A percentile compares a stretch with the other conserved stretches of the same genome.
phyloP scores from a whole-genome alignment of 352 stramenopile species.

The Globisporangium irregulare region DNA sequence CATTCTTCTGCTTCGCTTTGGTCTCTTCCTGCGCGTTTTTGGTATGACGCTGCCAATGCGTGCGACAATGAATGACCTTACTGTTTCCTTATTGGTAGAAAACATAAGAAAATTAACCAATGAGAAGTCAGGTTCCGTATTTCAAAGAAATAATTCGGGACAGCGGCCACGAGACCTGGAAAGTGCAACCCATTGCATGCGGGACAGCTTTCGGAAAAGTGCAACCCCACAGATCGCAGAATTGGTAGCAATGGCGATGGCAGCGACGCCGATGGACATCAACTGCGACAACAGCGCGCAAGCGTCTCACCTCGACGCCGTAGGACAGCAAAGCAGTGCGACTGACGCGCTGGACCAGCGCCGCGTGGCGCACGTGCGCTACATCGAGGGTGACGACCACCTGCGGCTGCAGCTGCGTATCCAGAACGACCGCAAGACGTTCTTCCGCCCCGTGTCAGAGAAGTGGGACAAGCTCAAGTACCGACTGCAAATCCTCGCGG shows the following conservation, averaged over 20 bases:
- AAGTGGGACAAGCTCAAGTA: constrained; percentile 53
- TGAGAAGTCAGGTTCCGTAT: not conserved
- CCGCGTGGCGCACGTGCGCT: constrained; percentile 52
- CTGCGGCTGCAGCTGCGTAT: constrained; percentile 49
- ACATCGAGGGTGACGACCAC: constrained; percentile 38
- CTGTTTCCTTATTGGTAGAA: not conserved
- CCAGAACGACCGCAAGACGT: constrained; percentile 46
- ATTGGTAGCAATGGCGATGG: not conserved
- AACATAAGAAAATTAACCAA: not conserved
- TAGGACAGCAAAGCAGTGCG: not conserved
- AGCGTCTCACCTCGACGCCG: not conserved
- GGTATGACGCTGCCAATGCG: not conserved
- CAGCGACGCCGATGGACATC: not conserved
- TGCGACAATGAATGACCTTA: not conserved
- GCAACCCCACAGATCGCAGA: not conserved
- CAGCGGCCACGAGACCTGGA: not conserved
- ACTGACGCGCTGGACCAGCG: not conserved
- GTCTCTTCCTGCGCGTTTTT: not conserved
- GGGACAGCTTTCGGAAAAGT: not conserved
- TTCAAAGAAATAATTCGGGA: not conserved
- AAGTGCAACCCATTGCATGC: not conserved
- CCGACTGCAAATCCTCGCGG: constrained; percentile 56
- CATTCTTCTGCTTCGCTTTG: not conserved
- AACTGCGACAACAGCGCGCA: not conserved
- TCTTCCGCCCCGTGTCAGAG: constrained; percentile 39